Evolutionary conservation across 768 basidiomycete genomes (phyloP), one percentile per base, ranked within the genome.

Genomic region (Hygrocybe coccinea): DNA sequence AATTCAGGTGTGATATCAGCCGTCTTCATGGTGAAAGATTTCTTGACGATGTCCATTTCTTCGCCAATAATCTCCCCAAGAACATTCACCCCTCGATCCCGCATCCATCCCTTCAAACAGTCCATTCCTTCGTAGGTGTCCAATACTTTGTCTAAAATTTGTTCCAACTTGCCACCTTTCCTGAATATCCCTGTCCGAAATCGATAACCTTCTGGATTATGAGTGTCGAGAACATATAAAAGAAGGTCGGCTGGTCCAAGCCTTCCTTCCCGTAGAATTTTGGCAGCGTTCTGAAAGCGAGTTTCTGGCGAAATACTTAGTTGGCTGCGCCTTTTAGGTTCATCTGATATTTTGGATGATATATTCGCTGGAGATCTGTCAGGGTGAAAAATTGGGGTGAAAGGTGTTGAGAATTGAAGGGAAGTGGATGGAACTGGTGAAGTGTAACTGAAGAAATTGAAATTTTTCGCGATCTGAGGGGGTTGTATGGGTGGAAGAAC

Each of bases 191-290:
- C 34, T 33, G 34, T 24, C 29, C 24, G 14, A 17, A 17, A 50
- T 14, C 24, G 49, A 50, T 50, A 36, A 50, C 25, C 15, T 17
- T 50, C 49, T 36, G 24, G 25, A 36, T 50, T 50, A 36, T 50
- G 5, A n/a, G n/a, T 10, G n/a, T 36, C n/a, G 24, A 50, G 34
- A 22, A 50, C 49, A 36, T 50, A 24, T 10, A 50, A 22, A 10
- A 50, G 19, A 12, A 50, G 49, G 35, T 56, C 35, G 9, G 38
- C 55, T 33, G 49, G 25, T 7, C 29, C 3, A 25, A 39, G 0
- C n/a, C 37, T 48, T 48, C 55, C 15, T 56, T 47, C n/a, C 37
- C 38, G 5, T n/a, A 50, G 51, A 48, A 50, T 51, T 54, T 15
- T 38, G 14, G 10, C 14, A 12, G 8, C 49, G 14, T 3, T 22